Conservation (phyloP, 176 grass and related monocot genomes). For the Cenchrus fungigraminus region DNA sequence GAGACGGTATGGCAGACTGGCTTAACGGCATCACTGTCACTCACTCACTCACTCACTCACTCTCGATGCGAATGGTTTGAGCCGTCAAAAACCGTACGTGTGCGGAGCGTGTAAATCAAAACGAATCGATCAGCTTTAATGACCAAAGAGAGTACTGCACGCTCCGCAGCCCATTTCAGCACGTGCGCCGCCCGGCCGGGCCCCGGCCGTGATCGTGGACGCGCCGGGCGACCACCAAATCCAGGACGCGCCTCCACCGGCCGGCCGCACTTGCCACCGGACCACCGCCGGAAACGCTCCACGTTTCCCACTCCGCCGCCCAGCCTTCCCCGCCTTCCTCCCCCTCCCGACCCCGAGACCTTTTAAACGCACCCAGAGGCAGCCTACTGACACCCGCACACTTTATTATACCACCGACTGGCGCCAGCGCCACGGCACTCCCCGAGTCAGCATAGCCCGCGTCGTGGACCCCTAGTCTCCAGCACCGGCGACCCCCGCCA, state of each 20-base stretch:
- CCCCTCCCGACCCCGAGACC: neutral
- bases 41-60: neutral
- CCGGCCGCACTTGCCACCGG: neutral
- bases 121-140: neutral
- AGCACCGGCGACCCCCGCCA: neutral
- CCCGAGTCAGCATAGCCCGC: no score
- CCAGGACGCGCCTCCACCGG: conserved; percentile 21
- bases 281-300: neutral
- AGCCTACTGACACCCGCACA: neutral
- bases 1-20: no score
- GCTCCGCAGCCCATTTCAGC: neutral
- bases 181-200: neutral
- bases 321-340: neutral
- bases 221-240: neutral
- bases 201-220: neutral
- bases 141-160: neutral
- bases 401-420: conserved; percentile 2
- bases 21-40: neutral
- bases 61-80: neutral
- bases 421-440: neutral
- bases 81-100: neutral
- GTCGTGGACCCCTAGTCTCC: neutral
- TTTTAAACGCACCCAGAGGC: conserved; percentile 20
- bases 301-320: conserved; percentile 20
- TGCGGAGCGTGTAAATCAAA: neutral